phyloP scores from a whole-genome alignment of 1,284 basidiomycete species.

The Cryptococcus sp. region DNA sequence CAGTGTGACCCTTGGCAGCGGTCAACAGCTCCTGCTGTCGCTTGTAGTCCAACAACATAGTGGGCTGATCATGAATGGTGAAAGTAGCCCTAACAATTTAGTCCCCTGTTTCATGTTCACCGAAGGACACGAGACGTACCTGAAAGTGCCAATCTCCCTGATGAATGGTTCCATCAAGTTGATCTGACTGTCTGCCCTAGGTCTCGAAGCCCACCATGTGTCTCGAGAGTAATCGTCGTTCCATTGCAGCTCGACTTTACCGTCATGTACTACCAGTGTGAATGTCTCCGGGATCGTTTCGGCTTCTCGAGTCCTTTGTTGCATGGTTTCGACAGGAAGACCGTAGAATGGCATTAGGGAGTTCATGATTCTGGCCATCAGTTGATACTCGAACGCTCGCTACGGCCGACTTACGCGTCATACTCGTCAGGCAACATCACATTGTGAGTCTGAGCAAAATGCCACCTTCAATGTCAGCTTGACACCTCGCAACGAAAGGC shows the following conservation, averaged over 20 bases:
- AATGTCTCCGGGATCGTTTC: conserved; percentile 48
- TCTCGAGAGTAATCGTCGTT: conserved; percentile 49
- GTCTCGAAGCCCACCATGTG: conserved; percentile 43
- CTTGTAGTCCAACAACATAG: conserved; percentile 41
- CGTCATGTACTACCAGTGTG: conserved; percentile 46
- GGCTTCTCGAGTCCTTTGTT: conserved; percentile 34
- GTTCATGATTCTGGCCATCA: conserved; percentile 40
- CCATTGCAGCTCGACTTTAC: conserved; percentile 49
- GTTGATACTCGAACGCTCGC: not conserved
- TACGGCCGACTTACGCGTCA: conserved; percentile 35
- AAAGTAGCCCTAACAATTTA: conserved; percentile 48
- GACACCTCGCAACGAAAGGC: not conserved
- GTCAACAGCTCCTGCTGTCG: conserved; percentile 37
- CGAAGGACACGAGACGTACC: conserved; percentile 24
- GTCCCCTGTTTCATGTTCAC: not conserved
- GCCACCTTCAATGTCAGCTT: conserved; percentile 24
- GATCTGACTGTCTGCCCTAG: conserved; percentile 46
- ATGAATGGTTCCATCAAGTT: conserved; percentile 50
- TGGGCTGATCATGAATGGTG: conserved; percentile 49
- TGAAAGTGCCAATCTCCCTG: conserved; percentile 33
- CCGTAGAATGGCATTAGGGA: conserved; percentile 45
- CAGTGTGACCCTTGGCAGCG: conserved; percentile 31
- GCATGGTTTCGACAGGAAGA: conserved; percentile 36
- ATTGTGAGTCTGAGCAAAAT: conserved; percentile 32
- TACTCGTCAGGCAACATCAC: conserved; percentile 48